Conservation (phyloP, 305 asterid genomes). For the Solanum hybrid region DNA sequence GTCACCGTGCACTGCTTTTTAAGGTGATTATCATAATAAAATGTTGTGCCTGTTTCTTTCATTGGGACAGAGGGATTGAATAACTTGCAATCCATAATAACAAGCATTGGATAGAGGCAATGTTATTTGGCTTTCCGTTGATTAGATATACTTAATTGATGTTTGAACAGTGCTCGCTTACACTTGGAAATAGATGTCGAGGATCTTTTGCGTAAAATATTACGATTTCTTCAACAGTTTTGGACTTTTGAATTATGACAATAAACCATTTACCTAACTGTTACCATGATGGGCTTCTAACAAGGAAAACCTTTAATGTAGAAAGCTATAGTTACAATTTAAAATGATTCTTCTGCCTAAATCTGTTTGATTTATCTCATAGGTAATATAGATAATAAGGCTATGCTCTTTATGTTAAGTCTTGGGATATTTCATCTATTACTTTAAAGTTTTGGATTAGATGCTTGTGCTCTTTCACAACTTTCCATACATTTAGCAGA, state of each 20-base stretch:
- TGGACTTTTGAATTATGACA: not conserved
- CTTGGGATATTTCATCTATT: not conserved
- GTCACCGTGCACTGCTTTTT: constrained; percentile 97
- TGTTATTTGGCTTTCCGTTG: not conserved
- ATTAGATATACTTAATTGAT: not conserved
- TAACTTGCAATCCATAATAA: not conserved
- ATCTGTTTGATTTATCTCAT: not conserved
- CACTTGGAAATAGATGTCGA: not conserved
- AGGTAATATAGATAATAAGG: not conserved
- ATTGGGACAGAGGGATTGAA: not conserved
- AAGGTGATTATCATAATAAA: constrained; percentile 44
- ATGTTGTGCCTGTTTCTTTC: not conserved
- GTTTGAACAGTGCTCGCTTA: not conserved
- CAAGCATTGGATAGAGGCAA: not conserved
- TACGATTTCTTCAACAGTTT: not conserved
- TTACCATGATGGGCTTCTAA: not conserved
- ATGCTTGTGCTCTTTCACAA: not conserved
- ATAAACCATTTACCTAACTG: not conserved
- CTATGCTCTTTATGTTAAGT: not conserved
- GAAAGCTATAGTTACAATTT: not conserved
- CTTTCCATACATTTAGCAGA: not conserved
- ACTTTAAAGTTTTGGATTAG: not conserved
- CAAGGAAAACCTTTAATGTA: not conserved
- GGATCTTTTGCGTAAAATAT: not conserved
- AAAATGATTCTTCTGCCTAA: not conserved